Conservation (phyloP, 176 grass and related monocot genomes). For the Hsuehochloa calcarea region DNA sequence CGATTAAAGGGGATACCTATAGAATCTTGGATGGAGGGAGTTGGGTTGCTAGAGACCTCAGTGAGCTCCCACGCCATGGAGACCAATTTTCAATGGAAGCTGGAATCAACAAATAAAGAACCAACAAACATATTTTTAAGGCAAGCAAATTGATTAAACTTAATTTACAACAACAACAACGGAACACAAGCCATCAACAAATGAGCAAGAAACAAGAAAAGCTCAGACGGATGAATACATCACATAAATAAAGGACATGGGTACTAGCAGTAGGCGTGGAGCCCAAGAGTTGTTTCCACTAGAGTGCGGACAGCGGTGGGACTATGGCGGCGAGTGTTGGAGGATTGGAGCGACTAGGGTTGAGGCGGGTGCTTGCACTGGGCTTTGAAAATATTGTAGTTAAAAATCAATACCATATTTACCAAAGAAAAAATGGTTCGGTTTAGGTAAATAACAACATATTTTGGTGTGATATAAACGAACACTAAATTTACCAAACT, state of each 20-base stretch:
- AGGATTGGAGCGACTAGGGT: neutral
- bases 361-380: neutral
- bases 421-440: too few relatives aligned
- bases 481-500: too few relatives aligned
- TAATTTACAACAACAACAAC: neutral
- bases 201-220: neutral
- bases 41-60: conserved; percentile 28
- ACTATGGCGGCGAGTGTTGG: neutral
- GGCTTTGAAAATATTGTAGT: too few relatives aligned
- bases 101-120: neutral
- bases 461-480: too few relatives aligned
- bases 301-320: neutral
- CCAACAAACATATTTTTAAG: neutral
- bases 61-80: conserved; percentile 32
- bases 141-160: neutral
- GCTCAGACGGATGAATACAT: neutral
- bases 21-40: conserved; percentile 1
- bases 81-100: neutral
- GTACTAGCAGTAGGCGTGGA: neutral
- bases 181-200: neutral
- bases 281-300: neutral
- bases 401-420: too few relatives aligned
- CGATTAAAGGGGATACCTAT: conserved; percentile 16
- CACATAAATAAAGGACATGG: neutral
- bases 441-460: too few relatives aligned